phyloP scores from a whole-genome alignment of 2,329 filamentous ascomycete species.

The Fusarium sp. region DNA sequence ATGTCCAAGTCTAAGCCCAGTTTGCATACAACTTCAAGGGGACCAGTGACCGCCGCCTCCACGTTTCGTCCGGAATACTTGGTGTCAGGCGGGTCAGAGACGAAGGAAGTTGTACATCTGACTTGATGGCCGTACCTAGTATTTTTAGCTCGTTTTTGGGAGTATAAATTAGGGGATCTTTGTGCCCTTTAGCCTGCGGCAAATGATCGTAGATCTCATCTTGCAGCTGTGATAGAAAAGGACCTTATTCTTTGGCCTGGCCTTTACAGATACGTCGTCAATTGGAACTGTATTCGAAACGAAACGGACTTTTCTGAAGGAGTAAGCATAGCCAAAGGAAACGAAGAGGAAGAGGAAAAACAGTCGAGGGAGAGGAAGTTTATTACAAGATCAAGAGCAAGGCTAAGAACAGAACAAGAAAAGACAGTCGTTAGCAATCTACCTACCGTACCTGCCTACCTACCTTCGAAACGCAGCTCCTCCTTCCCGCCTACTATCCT shows the following conservation, averaged over 20 bases:
- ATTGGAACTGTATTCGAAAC: neutral
- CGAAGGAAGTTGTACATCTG: constrained; percentile 41
- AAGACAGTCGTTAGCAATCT: constrained; percentile 22
- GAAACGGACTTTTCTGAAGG: constrained; percentile 22
- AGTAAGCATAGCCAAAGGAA: constrained; percentile 38
- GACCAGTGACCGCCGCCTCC: constrained; percentile 36
- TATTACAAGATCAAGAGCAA: constrained; percentile 22
- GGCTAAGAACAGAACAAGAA: constrained; percentile 39
- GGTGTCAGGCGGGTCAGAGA: constrained; percentile 41
- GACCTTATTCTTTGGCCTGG: constrained; percentile 17
- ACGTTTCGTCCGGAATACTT: constrained; percentile 35
- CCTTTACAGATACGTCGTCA: constrained; percentile 9
- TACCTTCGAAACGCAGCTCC: constrained; percentile 20
- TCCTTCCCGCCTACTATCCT: neutral
- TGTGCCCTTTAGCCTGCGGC: constrained; percentile 29
- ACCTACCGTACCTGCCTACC: neutral
- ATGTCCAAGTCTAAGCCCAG: constrained; percentile 28
- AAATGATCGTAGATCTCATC: constrained; percentile 39
- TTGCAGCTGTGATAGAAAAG: constrained; percentile 43
- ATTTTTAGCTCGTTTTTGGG: constrained; percentile 42
- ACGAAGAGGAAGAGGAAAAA: constrained; percentile 18
- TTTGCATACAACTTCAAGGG: constrained; percentile 12
- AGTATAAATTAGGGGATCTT: constrained; percentile 45
- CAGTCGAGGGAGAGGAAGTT: constrained; percentile 7
- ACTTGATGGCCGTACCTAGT: constrained; percentile 39